Base-by-base conservation (phyloP, 352 stramenopile genomes). In the Plasmopara viticola region DNA sequence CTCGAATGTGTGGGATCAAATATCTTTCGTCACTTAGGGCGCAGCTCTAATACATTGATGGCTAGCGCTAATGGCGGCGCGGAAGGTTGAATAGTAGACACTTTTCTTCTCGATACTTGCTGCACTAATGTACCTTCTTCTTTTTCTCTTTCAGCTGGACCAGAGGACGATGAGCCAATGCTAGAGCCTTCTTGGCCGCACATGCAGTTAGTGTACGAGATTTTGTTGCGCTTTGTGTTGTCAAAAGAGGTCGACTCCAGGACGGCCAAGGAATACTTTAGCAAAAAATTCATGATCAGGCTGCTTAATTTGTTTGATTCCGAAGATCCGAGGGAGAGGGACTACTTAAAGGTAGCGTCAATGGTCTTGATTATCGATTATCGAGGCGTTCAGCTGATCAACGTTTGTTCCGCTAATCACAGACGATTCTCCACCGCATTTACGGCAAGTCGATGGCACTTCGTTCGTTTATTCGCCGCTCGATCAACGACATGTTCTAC, bases 371-470 rank as follows among this genome's bases (percentile, higher is more conserved):
- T 1, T 51, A n/a, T 40, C 28, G 20, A 28, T 42, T 57, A 8
- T 47, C 20, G 20, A 25, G 20, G 20, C 20, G 20, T 25, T 25
- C 3, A 25, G 20, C 20, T 25, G 20, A 25, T 25, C 3, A 3
- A 25, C 20, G 13, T 17, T 29, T 44, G 39, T 20, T 44, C 4
- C 5, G 31, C 31, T 35, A 38, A 12, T 40, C 53, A 31, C 38
- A 81, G 77, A 99, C 96, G 1, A 98, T 99, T 63, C 74, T 98
- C 39, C 97, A 99, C 63, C 89, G 97, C 38, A 98, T 99, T 41
- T 99, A 99, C 66, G 95, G 95, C 64, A 89, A 99, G 71, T 98
- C 98, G 52, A 99, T 98, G 90, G 94, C 88, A 44, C 89, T 98
- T 58, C 87, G 97, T 20, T 97, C 94, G 9, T 98, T 98, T 58